A percentile compares a stretch with the other conserved stretches of the same genome.
phyloP scores from a whole-genome alignment of 2,329 filamentous ascomycete species.

The Colletotrichum sp. region DNA sequence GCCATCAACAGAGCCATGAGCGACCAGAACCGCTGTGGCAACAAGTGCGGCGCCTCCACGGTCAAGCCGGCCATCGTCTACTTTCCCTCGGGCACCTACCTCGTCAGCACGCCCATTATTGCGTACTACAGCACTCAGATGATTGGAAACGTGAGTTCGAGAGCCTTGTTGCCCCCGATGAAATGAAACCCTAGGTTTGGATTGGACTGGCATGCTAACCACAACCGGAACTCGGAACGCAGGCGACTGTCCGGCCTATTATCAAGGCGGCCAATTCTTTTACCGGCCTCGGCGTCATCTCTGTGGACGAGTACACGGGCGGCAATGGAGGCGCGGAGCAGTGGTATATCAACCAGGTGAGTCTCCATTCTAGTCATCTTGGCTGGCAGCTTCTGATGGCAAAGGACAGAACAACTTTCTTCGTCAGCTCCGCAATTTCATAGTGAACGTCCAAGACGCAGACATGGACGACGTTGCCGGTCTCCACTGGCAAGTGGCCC shows the following conservation, averaged over 20 bases:
- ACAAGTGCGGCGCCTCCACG: conserved; percentile 34
- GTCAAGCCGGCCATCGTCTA: conserved; percentile 28
- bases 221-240: not conserved
- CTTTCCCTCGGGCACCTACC: conserved; percentile 55
- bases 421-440: conserved; percentile 68
- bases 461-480: conserved; percentile 39
- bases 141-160: conserved; percentile 52
- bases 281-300: conserved; percentile 60
- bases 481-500: conserved; percentile 70
- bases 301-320: conserved; percentile 40
- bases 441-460: conserved; percentile 57
- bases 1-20: conserved; percentile 56
- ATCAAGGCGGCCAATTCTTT: conserved; percentile 60
- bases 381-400: conserved; percentile 31
- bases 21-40: conserved; percentile 38
- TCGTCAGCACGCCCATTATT: conserved; percentile 43
- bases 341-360: conserved; percentile 30
- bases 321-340: conserved; percentile 32
- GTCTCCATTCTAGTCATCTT: not conserved
- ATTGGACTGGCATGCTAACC: not conserved
- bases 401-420: conserved; percentile 63
- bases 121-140: conserved; percentile 69
- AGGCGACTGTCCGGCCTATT: conserved; percentile 57
- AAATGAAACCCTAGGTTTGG: not conserved
- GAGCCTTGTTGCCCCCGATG: not conserved